These are phyloP conservation scores for Cystobasidium ongulense DNA, from an alignment of 768 basidiomycete genomes.

Conservation along the genomic window DNA sequence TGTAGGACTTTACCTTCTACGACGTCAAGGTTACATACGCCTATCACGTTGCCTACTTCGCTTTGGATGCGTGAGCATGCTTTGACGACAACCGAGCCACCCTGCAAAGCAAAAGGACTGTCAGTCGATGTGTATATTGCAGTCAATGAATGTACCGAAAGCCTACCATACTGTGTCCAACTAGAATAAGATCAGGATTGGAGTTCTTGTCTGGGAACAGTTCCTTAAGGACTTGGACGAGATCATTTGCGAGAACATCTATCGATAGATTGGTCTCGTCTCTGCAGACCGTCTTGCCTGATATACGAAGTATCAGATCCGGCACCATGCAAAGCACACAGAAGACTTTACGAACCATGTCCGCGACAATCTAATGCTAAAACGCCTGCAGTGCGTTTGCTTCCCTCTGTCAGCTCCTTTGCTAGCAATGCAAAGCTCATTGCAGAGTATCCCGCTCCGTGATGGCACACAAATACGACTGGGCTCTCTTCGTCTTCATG, in stretches of 20 bases:
- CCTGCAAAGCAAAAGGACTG: constrained; percentile 43
- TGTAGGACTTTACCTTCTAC: constrained; percentile 60
- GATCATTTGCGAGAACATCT: constrained; percentile 62
- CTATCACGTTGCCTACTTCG: constrained; percentile 61
- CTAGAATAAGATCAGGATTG: constrained; percentile 70
- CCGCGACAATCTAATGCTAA: constrained; percentile 72
- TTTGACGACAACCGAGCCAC: constrained; percentile 76
- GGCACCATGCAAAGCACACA: too few relatives aligned
- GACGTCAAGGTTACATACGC: constrained; percentile 74
- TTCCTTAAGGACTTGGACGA: constrained; percentile 60
- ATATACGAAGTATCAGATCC: neutral
- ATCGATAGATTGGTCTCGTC: constrained; percentile 59
- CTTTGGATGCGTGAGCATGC: constrained; percentile 61
- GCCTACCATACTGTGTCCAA: constrained; percentile 81
- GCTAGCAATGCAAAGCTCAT: constrained; percentile 84
- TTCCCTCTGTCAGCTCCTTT: constrained; percentile 59
- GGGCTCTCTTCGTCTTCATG: constrained; percentile 10
- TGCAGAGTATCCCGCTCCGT: constrained; percentile 90
- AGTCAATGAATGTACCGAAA: neutral
- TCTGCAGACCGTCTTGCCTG: constrained; percentile 58
- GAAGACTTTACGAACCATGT: constrained; percentile 81
- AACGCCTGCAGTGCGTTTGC: constrained; percentile 67
- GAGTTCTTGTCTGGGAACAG: constrained; percentile 59
- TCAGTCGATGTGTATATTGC: neutral
- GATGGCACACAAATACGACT: constrained; percentile 74